Conservation (phyloP, 768 basidiomycete species). For the Podaxis mareebaensis region DNA sequence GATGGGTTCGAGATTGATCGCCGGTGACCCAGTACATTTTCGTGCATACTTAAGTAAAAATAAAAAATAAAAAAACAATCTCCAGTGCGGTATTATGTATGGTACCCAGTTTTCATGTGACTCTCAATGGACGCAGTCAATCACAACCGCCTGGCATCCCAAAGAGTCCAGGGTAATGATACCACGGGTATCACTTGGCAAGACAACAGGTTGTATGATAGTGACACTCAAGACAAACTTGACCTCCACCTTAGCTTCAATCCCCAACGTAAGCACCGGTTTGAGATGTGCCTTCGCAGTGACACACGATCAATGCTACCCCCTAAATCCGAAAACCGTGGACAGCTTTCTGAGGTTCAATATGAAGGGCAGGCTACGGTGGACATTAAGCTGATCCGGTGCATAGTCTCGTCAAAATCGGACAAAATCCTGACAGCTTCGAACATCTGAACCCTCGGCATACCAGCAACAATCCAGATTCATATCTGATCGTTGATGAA, state of each 20-base stretch:
- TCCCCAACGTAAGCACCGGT: too few species aligned
- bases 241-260: neutral
- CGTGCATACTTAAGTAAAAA: too few species aligned
- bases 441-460: neutral
- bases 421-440: neutral
- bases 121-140: too few species aligned
- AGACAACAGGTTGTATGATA: neutral
- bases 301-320: neutral
- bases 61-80: too few species aligned
- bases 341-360: neutral
- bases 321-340: neutral
- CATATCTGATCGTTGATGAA: neutral
- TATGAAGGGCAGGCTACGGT: neutral
- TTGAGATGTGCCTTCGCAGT: neutral
- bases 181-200: too few species aligned
- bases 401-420: too few species aligned
- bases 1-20: constrained; percentile 1
- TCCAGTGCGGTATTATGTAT: too few species aligned
- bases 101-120: too few species aligned
- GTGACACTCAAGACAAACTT: neutral
- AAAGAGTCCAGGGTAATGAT: too few species aligned
- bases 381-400: neutral
- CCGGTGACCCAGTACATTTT: constrained; percentile 5
- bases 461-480: neutral
- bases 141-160: too few species aligned